These are phyloP conservation scores for Cyclotella kingstonii DNA, from an alignment of 108 stramenopile genomes.

Conservation along the genomic window DNA sequence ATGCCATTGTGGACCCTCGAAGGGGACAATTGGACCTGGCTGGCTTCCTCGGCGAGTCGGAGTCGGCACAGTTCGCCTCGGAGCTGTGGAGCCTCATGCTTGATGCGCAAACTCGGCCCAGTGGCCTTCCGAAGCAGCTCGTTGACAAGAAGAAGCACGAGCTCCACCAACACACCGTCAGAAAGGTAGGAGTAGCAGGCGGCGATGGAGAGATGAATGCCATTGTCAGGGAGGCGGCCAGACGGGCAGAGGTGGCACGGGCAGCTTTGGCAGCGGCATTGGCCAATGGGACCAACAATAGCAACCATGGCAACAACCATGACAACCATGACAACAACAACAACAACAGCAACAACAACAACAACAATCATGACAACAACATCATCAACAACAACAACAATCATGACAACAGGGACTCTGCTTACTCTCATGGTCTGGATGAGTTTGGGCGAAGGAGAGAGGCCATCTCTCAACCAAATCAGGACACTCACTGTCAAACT, in stretches of 20 bases:
- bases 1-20: conserved; percentile 59
- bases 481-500: neutral
- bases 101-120: conserved; percentile 61
- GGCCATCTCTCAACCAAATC: too few species aligned
- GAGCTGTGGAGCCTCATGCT: conserved; percentile 81
- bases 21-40: conserved; percentile 78
- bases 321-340: neutral
- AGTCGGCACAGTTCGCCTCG: conserved; percentile 65
- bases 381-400: conserved; percentile 10
- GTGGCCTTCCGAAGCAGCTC: conserved; percentile 70
- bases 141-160: conserved; percentile 86
- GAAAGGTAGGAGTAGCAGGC: neutral
- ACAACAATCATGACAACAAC: neutral
- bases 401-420: neutral
- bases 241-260: conserved; percentile 57
- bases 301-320: neutral
- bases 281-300: neutral
- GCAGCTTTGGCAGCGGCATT: conserved; percentile 24
- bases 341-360: neutral
- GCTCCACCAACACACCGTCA: conserved; percentile 1
- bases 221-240: conserved; percentile 52
- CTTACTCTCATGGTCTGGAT: conserved; percentile 1
- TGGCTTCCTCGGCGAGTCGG: conserved; percentile 76
- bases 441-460: conserved; percentile 34
- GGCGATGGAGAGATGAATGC: conserved; percentile 48